Conservation (phyloP, 176 grass and related monocot genomes). For the Tuctoria greenei region DNA sequence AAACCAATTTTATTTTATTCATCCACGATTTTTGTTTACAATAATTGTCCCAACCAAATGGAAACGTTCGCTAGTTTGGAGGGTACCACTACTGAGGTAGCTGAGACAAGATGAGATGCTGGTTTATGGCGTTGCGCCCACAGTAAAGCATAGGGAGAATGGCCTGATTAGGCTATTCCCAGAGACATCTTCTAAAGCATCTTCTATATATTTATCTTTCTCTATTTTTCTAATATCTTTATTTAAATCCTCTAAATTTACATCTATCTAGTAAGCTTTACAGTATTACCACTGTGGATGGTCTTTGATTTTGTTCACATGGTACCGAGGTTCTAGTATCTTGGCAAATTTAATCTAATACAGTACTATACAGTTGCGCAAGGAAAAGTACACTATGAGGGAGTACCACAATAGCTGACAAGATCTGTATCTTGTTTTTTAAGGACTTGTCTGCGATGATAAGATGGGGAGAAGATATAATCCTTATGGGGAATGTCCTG, state of each 20-base stretch:
- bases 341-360: conserved; percentile 3
- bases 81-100: not conserved
- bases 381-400: conserved; percentile 18
- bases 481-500: conserved; percentile 17
- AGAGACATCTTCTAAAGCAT: too few relatives aligned
- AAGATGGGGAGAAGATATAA: conserved; percentile 4
- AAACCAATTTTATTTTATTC: conserved; percentile 35
- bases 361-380: not conserved
- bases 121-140: conserved; percentile 25
- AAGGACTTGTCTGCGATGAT: conserved; percentile 38
- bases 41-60: conserved; percentile 24
- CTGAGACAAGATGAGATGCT: conserved; percentile 18
- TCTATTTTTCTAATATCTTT: too few relatives aligned
- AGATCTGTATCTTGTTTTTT: conserved; percentile 51
- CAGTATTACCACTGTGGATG: too few relatives aligned
- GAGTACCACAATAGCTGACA: conserved; percentile 14
- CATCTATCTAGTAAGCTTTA: too few relatives aligned
- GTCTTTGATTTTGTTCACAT: conserved; percentile 39
- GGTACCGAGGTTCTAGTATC: conserved; percentile 8
- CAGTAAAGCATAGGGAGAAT: conserved; percentile 19
- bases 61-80: conserved; percentile 34
- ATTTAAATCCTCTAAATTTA: too few relatives aligned
- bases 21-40: conserved; percentile 19
- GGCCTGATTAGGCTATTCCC: not conserved
- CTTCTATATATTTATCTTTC: too few relatives aligned